Percentiles rank a stretch among this genome's conserved stretches.
These are phyloP conservation scores for Ogataea paradorogensis DNA, from an alignment of 805 yeast genomes.

Conservation along the genomic window DNA sequence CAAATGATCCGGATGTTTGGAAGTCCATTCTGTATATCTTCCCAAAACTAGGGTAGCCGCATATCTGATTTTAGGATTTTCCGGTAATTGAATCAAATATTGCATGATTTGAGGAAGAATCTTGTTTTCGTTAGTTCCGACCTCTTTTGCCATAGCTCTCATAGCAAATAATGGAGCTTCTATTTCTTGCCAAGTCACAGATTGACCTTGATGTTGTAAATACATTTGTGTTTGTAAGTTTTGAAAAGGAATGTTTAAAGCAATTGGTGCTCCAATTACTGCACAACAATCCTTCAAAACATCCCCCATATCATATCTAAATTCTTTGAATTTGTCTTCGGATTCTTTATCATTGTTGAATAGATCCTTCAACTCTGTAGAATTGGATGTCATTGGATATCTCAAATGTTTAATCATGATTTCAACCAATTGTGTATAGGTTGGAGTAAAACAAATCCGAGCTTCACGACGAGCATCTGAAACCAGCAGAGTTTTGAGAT, in stretches of 20 bases:
- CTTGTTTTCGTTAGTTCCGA: constrained; percentile 58
- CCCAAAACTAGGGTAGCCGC: constrained; percentile 93
- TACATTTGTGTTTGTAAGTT: constrained; percentile 45
- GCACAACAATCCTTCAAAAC: constrained; percentile 95
- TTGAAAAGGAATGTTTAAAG: constrained; percentile 67
- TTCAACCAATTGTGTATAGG: constrained; percentile 56
- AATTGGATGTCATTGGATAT: constrained; percentile 54
- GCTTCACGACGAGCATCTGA: constrained; percentile 57
- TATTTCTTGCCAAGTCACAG: constrained; percentile 71
- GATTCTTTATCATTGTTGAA: constrained; percentile 72
- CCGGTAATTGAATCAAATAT: constrained; percentile 66
- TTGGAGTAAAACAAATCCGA: constrained; percentile 46
- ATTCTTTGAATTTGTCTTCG: constrained; percentile 90
- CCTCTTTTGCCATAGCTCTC: constrained; percentile 94
- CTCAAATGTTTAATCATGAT: constrained; percentile 66
- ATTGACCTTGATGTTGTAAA: constrained; percentile 34
- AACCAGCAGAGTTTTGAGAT: constrained; percentile 67
- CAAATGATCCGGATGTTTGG: constrained; percentile 76
- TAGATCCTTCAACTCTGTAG: constrained; percentile 39
- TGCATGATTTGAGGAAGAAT: constrained; percentile 78
- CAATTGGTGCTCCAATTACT: constrained; percentile 73
- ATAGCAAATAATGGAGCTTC: constrained; percentile 89
- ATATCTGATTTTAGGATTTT: constrained; percentile 81
- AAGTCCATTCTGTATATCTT: constrained; percentile 95
- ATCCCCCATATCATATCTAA: constrained; percentile 96